Conservation (phyloP, 768 basidiomycete species). For the Lentinula raphanica region DNA sequence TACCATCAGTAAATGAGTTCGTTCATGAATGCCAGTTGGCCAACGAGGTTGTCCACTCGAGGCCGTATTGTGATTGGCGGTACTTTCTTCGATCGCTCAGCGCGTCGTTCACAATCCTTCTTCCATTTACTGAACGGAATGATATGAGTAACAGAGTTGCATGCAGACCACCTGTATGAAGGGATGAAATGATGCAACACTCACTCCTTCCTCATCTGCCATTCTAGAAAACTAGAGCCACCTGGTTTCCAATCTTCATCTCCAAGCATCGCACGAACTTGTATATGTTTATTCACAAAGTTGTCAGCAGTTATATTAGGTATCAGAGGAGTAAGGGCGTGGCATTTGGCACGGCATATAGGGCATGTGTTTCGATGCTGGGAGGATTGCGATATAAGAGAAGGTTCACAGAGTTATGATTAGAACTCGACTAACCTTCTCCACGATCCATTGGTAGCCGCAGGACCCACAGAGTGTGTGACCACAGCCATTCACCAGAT, state of each 20-base stretch:
- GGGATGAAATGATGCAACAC: too few species aligned
- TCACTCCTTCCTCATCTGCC: conserved; percentile 51
- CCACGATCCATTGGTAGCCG: conserved; percentile 51
- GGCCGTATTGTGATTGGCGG: neutral
- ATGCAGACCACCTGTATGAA: neutral
- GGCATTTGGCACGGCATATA: conserved; percentile 50
- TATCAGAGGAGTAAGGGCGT: conserved; percentile 40
- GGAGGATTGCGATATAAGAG: neutral
- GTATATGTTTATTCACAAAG: conserved; percentile 56
- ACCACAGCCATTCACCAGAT: conserved; percentile 67
- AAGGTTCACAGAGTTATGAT: neutral
- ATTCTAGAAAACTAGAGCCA: conserved; percentile 46
- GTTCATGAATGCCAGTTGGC: neutral
- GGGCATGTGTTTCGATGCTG: conserved; percentile 44
- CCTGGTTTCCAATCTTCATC: conserved; percentile 46
- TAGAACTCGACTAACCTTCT: conserved; percentile 37
- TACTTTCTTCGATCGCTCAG: neutral
- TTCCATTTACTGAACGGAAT: conserved; percentile 5
- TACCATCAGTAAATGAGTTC: neutral
- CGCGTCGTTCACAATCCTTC: neutral
- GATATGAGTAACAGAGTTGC: conserved; percentile 2
- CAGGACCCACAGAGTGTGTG: conserved; percentile 71
- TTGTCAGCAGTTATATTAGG: conserved; percentile 63
- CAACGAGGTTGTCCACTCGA: neutral
- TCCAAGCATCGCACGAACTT: conserved; percentile 34